These are phyloP conservation scores for Boletus sp. DNA, from an alignment of 1,284 basidiomycete genomes.

Conservation along the genomic window DNA sequence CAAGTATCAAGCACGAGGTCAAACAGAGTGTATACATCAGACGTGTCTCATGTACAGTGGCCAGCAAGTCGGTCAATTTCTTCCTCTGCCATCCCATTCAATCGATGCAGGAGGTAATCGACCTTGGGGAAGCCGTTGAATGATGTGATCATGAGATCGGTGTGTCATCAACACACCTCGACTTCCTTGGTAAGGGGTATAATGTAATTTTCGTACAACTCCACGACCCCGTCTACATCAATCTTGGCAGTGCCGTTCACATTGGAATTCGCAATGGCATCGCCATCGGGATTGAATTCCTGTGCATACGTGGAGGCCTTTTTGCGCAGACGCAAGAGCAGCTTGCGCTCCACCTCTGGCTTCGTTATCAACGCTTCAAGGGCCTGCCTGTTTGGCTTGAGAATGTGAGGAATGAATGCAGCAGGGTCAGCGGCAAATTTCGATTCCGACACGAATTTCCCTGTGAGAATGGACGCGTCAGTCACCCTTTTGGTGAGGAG, in stretches of 20 bases:
- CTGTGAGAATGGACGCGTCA: conserved; percentile 40
- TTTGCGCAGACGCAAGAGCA: conserved; percentile 84
- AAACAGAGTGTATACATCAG: background rate
- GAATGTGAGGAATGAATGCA: conserved; percentile 90
- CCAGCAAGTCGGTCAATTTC: conserved; percentile 68
- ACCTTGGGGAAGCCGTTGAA: conserved; percentile 51
- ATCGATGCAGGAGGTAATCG: conserved; percentile 82
- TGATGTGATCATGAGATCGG: conserved; percentile 1
- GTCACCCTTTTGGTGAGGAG: background rate
- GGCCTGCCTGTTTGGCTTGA: conserved; percentile 66
- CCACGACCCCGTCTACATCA: conserved; percentile 89
- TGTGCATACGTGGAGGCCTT: conserved; percentile 94
- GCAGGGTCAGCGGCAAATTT: conserved; percentile 87
- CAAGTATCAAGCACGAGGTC: conserved; percentile 3
- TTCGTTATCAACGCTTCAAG: conserved; percentile 91
- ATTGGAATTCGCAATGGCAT: conserved; percentile 36
- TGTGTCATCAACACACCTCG: conserved; percentile 62
- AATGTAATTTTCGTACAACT: conserved; percentile 90
- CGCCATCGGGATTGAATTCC: conserved; percentile 77
- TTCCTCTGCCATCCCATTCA: conserved; percentile 76
- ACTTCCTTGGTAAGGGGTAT: conserved; percentile 98
- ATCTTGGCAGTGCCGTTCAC: conserved; percentile 59
- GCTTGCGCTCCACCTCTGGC: conserved; percentile 86
- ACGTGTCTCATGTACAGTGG: conserved; percentile 12
- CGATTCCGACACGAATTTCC: conserved; percentile 97